phyloP scores from a whole-genome alignment of 2,329 filamentous ascomycete genomes.

The Neoascochyta sp. region DNA sequence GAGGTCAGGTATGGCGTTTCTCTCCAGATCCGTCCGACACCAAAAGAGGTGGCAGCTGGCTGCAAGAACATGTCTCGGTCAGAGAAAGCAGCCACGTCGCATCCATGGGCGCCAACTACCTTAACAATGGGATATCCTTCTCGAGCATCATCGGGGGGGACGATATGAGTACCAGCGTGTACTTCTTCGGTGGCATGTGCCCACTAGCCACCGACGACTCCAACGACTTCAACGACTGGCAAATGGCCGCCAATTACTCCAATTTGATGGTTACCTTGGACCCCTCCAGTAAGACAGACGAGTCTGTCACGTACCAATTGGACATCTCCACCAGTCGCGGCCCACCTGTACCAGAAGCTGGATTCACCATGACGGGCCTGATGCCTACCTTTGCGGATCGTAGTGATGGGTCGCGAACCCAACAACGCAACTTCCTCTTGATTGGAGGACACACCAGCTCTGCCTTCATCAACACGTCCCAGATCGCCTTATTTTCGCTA shows the following conservation, averaged over 20 bases:
- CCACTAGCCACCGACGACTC: conserved; percentile 38
- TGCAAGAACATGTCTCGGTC: conserved; percentile 40
- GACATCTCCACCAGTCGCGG: conserved; percentile 53
- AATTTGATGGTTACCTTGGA: conserved; percentile 71
- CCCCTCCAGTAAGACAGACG: conserved; percentile 41
- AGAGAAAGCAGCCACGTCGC: conserved; percentile 32
- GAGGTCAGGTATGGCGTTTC: conserved; percentile 65
- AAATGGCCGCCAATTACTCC: conserved; percentile 70
- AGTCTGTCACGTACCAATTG: conserved; percentile 44
- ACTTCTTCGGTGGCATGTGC: conserved; percentile 90
- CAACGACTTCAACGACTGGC: conserved; percentile 52
- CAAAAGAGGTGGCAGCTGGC: conserved; percentile 56
- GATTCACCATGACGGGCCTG: conserved; percentile 76
- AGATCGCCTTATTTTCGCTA: conserved; percentile 79
- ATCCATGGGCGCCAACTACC: conserved; percentile 52
- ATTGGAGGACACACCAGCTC: conserved; percentile 78
- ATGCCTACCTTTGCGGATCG: conserved; percentile 66
- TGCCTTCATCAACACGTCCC: conserved; percentile 93
- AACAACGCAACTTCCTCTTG: conserved; percentile 74
- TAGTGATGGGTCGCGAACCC: conserved; percentile 59
- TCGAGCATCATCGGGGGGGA: conserved; percentile 56
- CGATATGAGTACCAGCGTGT: conserved; percentile 57
- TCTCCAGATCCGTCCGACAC: conserved; percentile 44
- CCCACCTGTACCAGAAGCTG: conserved; percentile 75
- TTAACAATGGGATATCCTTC: conserved; percentile 63